Evolutionary conservation across 495 filamentous ascomycete species (phyloP), one percentile per base, ranked within the genome.

Genomic region (Penicillium alfredii): DNA sequence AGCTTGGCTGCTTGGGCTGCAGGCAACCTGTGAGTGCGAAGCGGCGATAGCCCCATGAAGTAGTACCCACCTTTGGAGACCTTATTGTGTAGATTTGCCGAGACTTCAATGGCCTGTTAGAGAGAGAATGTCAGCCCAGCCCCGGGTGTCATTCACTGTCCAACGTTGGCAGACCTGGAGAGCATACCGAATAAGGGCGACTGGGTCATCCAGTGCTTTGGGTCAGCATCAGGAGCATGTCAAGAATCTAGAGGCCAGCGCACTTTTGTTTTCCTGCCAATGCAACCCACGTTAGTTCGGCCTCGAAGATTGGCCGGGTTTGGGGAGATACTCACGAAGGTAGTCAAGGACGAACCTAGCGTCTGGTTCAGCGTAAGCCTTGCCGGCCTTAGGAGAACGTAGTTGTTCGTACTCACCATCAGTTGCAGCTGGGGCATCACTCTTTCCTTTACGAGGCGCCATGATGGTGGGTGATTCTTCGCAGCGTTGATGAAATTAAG

Each of bases 101-200:
- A 80, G 30, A 84, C 63, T 22, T 86, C 81, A 14, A 68, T 77
- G 4, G 78, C 80, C 73, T 80, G 16, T n/a, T n/a, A n/a, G n/a
- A n/a, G n/a, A n/a, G n/a, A n/a, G n/a, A n/a, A n/a, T n/a, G n/a
- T n/a, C n/a, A n/a, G n/a, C n/a, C n/a, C n/a, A n/a, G n/a, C n/a
- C n/a, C n/a, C n/a, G n/a, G n/a, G n/a, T 47, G 30, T 50, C 47
- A 12, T 47, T 40, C 22, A n/a, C n/a, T n/a, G n/a, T n/a, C n/a
- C n/a, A n/a, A 40, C 40, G 6, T 13, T 50, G 12, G 12, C 16
- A 32, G 8, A 8, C 27, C 9, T 16, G 22, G 43, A 26, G 14
- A 23, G 4, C 67, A 31, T 38, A 80, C 76, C 20, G 76, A 80
- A 44, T 78, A 79, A 14, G 76, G 76, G 51, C 76, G 76, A 60